Evolutionary conservation across 352 stramenopile genomes (phyloP).

Genomic region (Discostella stelligera): DNA sequence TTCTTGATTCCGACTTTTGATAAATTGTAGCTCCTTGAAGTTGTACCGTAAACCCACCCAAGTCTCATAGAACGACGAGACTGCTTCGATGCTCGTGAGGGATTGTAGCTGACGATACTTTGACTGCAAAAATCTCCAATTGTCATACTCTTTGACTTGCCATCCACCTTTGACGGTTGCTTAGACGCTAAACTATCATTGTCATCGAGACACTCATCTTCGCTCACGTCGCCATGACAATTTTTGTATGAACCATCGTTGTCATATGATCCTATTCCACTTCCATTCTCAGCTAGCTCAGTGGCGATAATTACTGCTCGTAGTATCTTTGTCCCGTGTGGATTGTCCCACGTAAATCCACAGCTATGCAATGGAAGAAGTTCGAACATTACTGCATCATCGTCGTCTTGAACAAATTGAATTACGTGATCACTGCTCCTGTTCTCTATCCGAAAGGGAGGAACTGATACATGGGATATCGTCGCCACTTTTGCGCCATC

Average conservation of each 20-base stretch:
- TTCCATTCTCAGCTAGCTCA: constrained; percentile 6
- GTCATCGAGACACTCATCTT: constrained; percentile 11
- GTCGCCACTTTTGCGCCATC: constrained; percentile 26
- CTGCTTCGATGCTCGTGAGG: constrained; percentile 13
- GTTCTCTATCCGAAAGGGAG: constrained; percentile 62
- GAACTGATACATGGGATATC: constrained; percentile 40
- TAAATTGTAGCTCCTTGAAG: constrained; percentile 36
- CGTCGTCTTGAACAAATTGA: constrained; percentile 62
- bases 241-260: constrained; percentile 5
- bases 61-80: background rate
- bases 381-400: constrained; percentile 52
- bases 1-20: constrained; percentile 42
- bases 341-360: constrained; percentile 58
- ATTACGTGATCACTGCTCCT: constrained; percentile 43
- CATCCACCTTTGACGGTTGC: background rate
- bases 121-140: constrained; percentile 9
- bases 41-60: constrained; percentile 9
- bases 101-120: constrained; percentile 22
- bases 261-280: background rate
- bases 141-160: background rate
- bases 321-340: constrained; percentile 48
- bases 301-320: constrained; percentile 39
- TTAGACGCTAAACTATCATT: constrained; percentile 2
- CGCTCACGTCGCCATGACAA: constrained; percentile 1
- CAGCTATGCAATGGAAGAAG: constrained; percentile 58